A percentile compares a stretch with the other conserved stretches of the same genome.
Evolutionary conservation across 2,329 filamentous ascomycete genomes (phyloP).

Genomic region (Lachnellula occidentalis): DNA sequence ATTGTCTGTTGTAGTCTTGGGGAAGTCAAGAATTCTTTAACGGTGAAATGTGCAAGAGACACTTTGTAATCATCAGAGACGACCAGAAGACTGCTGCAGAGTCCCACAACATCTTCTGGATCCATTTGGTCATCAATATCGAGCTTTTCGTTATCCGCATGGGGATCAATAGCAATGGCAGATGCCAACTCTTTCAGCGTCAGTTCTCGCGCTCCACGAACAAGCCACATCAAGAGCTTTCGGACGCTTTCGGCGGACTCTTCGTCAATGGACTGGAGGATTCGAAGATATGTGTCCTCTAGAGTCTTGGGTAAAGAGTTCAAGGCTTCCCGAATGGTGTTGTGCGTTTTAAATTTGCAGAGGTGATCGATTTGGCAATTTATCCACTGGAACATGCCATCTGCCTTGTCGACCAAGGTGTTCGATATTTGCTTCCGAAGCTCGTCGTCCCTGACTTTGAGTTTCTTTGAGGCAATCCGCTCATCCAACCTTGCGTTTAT

Average conservation of each 20-base stretch:
- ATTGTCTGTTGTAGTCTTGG: slow-evolving; percentile 9
- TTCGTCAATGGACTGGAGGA: slow-evolving; percentile 19
- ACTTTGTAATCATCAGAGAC: slow-evolving; percentile 4
- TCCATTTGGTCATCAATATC: slow-evolving; percentile 25
- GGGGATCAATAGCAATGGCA: slow-evolving; percentile 26
- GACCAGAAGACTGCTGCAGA: slow-evolving; percentile 8
- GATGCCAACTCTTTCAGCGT: slow-evolving; percentile 20
- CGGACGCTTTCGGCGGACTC: slow-evolving; percentile 19
- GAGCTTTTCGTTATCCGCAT: neutral
- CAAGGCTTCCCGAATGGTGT: slow-evolving; percentile 9
- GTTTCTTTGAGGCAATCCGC: neutral
- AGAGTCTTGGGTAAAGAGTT: slow-evolving; percentile 16
- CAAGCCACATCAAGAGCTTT: slow-evolving; percentile 25
- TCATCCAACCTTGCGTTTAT: neutral
- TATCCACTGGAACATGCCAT: slow-evolving; percentile 25
- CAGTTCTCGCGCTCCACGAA: slow-evolving; percentile 23
- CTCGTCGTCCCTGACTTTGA: slow-evolving; percentile 1
- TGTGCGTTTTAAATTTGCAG: neutral
- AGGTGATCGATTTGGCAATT: slow-evolving; percentile 26
- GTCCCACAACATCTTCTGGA: slow-evolving; percentile 23
- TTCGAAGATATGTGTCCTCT: slow-evolving; percentile 23
- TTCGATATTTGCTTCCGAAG: slow-evolving; percentile 1
- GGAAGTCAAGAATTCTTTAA: slow-evolving; percentile 30
- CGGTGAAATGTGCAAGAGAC: slow-evolving; percentile 29
- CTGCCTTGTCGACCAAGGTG: neutral